Evolutionary conservation across 176 grass and related monocot species (phyloP).

Genomic region (Alloteropsis semialata): DNA sequence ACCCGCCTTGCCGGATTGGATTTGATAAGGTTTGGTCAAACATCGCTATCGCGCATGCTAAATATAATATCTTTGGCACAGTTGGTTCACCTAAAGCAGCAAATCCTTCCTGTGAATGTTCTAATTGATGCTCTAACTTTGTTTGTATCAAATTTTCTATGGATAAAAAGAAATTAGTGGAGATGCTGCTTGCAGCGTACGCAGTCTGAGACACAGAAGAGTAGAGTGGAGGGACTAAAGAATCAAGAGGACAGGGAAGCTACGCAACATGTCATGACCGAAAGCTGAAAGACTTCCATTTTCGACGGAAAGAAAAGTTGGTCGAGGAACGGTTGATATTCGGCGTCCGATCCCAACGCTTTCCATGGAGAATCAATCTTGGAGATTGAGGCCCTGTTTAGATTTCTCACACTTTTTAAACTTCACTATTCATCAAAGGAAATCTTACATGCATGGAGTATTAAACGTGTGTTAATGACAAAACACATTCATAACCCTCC

Average conservation of each 20-base stretch:
- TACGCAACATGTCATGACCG: neutral
- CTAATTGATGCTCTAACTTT: neutral
- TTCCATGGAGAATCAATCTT: neutral
- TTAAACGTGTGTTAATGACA: no score
- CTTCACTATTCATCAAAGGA: no score
- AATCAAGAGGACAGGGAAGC: neutral
- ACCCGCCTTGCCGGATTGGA: conserved; percentile 29
- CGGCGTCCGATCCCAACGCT: neutral
- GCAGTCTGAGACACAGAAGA: neutral
- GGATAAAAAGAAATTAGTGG: neutral
- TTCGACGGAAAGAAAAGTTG: neutral
- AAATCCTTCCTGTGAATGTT: neutral
- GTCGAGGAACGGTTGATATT: neutral
- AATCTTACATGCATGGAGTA: no score
- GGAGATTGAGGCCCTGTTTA: no score
- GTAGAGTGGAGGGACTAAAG: neutral
- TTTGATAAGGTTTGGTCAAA: conserved; percentile 37
- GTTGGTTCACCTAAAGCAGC: conserved; percentile 7
- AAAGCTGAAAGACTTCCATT: neutral
- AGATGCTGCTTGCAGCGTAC: conserved; percentile 41
- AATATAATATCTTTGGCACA: neutral
- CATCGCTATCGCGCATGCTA: neutral
- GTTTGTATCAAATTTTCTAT: conserved; percentile 6
- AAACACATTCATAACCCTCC: no score
- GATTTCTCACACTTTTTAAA: no score